These are phyloP conservation scores for Corylus heterophylla DNA, from an alignment of 306 rosid genomes.

Conservation along the genomic window DNA sequence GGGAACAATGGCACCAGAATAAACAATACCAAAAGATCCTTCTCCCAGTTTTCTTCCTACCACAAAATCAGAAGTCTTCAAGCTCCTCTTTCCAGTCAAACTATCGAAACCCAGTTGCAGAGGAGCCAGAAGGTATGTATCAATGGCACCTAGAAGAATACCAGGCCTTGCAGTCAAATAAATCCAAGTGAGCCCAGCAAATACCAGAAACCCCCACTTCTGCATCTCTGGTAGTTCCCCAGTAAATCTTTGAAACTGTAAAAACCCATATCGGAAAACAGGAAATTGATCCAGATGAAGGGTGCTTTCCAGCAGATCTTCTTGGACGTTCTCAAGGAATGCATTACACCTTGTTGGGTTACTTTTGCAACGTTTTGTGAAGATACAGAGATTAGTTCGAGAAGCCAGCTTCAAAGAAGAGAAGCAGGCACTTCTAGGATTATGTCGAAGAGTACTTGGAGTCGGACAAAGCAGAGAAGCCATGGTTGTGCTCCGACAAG, in stretches of 20 bases:
- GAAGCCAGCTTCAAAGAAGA: conserved; percentile 40
- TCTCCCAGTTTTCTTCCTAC: conserved; percentile 83
- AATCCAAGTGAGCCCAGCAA: conserved; percentile 73
- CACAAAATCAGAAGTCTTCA: conserved; percentile 67
- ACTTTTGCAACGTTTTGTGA: conserved; percentile 38
- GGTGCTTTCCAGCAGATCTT: conserved; percentile 37
- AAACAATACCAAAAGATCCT: conserved; percentile 92
- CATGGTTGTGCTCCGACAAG: conserved; percentile 39
- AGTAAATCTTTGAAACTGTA: conserved; percentile 46
- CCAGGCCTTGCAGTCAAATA: conserved; percentile 93
- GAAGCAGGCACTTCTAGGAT: conserved; percentile 28
- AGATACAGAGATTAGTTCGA: conserved; percentile 33
- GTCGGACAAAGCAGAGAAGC: conserved; percentile 58
- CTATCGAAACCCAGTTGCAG: conserved; percentile 69
- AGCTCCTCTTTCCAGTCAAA: conserved; percentile 67
- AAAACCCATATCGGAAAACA: conserved; percentile 49
- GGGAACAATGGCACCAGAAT: conserved; percentile 68
- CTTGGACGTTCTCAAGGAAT: conserved; percentile 45
- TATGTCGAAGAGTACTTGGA: conserved; percentile 48
- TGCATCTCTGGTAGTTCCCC: conserved; percentile 59
- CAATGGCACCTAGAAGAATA: conserved; percentile 88
- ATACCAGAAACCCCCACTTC: conserved; percentile 57
- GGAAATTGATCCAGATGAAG: conserved; percentile 57
- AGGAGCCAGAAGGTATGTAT: conserved; percentile 88
- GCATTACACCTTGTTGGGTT: conserved; percentile 48